A percentile compares a stretch with the other conserved stretches of the same genome.
Conservation (phyloP, 805 yeast species). For the Yarrowia sp. region DNA sequence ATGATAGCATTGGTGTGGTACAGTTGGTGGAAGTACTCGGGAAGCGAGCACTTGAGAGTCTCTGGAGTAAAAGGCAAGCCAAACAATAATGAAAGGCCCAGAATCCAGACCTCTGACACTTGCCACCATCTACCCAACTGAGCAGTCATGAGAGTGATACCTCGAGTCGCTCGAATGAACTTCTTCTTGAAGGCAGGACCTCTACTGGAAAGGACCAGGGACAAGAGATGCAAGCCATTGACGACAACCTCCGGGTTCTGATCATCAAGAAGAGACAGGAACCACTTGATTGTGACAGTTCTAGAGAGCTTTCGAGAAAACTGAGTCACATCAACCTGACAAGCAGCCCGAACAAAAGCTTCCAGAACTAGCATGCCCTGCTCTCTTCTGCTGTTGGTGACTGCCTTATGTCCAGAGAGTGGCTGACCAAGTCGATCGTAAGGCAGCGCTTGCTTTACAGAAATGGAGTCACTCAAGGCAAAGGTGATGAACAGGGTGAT, state of each 20-base stretch:
- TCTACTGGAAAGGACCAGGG: conserved; percentile 57
- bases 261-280: conserved; percentile 60
- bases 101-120: conserved; percentile 54
- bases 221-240: conserved; percentile 55
- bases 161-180: conserved; percentile 59
- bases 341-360: conserved; percentile 41
- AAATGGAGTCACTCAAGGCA: conserved; percentile 52
- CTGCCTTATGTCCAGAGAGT: neutral
- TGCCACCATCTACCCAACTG: conserved; percentile 58
- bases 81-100: conserved; percentile 47
- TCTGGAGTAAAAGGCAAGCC: conserved; percentile 48
- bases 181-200: conserved; percentile 58
- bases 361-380: conserved; percentile 25
- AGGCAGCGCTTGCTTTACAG: conserved; percentile 41
- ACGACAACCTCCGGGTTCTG: conserved; percentile 51
- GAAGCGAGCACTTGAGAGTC: neutral
- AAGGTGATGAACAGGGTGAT: conserved; percentile 61
- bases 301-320: conserved; percentile 53
- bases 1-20: conserved; percentile 5
- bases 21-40: conserved; percentile 12
- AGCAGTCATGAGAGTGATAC: conserved; percentile 58
- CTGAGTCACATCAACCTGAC: conserved; percentile 48
- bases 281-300: conserved; percentile 70
- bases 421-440: conserved; percentile 48
- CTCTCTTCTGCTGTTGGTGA: conserved; percentile 10